phyloP scores from a whole-genome alignment of 108 stramenopile genomes.

The Cafeteria roenbergensis region DNA sequence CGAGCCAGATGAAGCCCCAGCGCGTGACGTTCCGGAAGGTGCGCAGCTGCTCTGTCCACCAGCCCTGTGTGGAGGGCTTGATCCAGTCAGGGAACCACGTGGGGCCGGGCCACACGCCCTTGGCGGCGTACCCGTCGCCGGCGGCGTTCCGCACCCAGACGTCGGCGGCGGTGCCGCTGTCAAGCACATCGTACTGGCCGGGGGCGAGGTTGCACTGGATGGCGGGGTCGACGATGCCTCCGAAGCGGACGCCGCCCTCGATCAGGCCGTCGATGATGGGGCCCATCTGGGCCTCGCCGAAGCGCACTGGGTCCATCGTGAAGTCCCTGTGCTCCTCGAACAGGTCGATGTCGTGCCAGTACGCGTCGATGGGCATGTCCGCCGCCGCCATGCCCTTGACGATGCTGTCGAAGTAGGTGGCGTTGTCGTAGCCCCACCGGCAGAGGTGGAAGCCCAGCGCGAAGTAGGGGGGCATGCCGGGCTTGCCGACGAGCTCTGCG shows the following conservation, averaged over 20 bases:
- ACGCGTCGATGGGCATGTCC: slow-evolving; percentile 21
- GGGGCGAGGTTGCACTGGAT: slow-evolving; percentile 3
- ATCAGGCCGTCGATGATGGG: slow-evolving; percentile 12
- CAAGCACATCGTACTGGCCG: slow-evolving; percentile 20
- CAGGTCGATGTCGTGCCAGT: slow-evolving; percentile 22
- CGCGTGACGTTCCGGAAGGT: slow-evolving; percentile 6
- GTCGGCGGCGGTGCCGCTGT: slow-evolving; percentile 6
- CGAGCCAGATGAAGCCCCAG: slow-evolving; percentile 27
- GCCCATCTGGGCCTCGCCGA: slow-evolving; percentile 2
- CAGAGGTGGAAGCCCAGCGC: slow-evolving; percentile 30
- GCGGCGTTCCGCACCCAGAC: slow-evolving; percentile 18
- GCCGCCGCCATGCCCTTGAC: slow-evolving; percentile 2
- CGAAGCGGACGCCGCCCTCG: slow-evolving; percentile 16
- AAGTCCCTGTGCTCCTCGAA: slow-evolving; percentile 26
- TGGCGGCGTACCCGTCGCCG: slow-evolving; percentile 12
- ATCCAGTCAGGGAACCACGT: slow-evolving; percentile 26
- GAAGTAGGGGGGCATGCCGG: slow-evolving; percentile 24
- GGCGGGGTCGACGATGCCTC: slow-evolving; percentile 29
- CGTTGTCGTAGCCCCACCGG: slow-evolving; percentile 22
- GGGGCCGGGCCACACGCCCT: slow-evolving; percentile 32
- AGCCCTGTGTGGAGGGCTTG: slow-evolving; percentile 15
- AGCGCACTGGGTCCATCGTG: slow-evolving; percentile 18
- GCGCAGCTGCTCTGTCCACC: slow-evolving; percentile 24
- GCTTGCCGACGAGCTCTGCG: slow-evolving; percentile 15
- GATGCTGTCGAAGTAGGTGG: slow-evolving; percentile 10